These are phyloP conservation scores for Barnettozyma botsteinii DNA, from an alignment of 805 yeast species.

Conservation along the genomic window DNA sequence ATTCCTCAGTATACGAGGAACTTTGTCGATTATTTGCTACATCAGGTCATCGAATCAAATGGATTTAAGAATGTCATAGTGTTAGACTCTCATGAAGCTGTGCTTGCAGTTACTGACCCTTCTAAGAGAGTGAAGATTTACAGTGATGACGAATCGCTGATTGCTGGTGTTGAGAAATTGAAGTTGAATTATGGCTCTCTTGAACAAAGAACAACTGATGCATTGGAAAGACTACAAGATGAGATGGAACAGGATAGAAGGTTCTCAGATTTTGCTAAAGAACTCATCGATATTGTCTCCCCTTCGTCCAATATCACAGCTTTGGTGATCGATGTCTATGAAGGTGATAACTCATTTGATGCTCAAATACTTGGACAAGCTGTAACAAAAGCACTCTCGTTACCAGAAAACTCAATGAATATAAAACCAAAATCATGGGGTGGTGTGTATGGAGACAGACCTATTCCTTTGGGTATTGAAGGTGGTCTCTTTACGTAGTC, in stretches of 20 bases:
- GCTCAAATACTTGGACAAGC: conserved; percentile 47
- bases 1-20: conserved; percentile 52
- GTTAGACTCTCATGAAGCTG: conserved; percentile 71
- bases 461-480: conserved; percentile 63
- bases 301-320: conserved; percentile 26
- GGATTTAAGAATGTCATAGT: conserved; percentile 44
- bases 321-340: conserved; percentile 65
- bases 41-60: conserved; percentile 36
- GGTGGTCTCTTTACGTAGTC: conserved; percentile 65
- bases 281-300: conserved; percentile 2
- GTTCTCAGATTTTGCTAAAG: conserved; percentile 8
- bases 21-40: conserved; percentile 49
- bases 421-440: conserved; percentile 72
- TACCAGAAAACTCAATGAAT: conserved; percentile 29
- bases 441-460: conserved; percentile 75
- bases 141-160: background rate
- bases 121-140: background rate
- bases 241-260: background rate
- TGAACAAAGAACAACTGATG: background rate
- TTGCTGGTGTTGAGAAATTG: conserved; percentile 1
- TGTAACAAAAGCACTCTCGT: conserved; percentile 27
- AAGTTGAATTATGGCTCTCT: background rate
- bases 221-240: background rate
- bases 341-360: conserved; percentile 82
- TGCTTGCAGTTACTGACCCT: conserved; percentile 28